Evolutionary conservation across 163 green algal genomes (phyloP).

Genomic region (Scenedesmus sp.): DNA sequence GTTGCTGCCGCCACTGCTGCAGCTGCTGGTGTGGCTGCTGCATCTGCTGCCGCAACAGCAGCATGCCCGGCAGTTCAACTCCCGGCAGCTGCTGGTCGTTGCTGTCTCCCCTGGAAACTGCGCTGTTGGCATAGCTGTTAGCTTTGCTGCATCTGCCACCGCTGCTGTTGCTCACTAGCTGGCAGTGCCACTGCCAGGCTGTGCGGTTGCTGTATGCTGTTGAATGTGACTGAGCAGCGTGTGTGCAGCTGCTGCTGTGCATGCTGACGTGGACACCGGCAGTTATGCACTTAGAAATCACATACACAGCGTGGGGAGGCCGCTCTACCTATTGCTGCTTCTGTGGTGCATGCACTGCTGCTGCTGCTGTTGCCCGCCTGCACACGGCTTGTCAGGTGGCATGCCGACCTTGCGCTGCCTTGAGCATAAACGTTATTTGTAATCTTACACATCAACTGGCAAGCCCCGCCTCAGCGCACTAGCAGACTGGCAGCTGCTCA

Average conservation of each 20-base stretch:
- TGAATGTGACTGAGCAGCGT: neutral
- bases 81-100: neutral
- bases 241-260: neutral
- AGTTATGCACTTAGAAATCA: neutral
- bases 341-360: slow-evolving; percentile 20
- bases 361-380: slow-evolving; percentile 13
- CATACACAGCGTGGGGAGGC: neutral
- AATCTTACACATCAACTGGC: too few species aligned
- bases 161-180: neutral
- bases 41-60: neutral
- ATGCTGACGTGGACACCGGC: neutral
- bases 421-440: too few species aligned
- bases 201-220: neutral
- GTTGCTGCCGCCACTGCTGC: slow-evolving; percentile 24
- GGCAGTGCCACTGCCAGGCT: neutral
- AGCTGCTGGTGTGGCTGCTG: slow-evolving; percentile 20
- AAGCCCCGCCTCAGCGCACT: too few species aligned
- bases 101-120: neutral
- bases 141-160: neutral
- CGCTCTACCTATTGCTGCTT: neutral
- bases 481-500: too few species aligned
- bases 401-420: neutral
- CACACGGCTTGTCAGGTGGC: neutral
- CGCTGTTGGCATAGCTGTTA: neutral
- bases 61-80: slow-evolving; percentile 1